phyloP scores from a whole-genome alignment of 192 early-diverging fungal genomes.

The Backusella luteola region DNA sequence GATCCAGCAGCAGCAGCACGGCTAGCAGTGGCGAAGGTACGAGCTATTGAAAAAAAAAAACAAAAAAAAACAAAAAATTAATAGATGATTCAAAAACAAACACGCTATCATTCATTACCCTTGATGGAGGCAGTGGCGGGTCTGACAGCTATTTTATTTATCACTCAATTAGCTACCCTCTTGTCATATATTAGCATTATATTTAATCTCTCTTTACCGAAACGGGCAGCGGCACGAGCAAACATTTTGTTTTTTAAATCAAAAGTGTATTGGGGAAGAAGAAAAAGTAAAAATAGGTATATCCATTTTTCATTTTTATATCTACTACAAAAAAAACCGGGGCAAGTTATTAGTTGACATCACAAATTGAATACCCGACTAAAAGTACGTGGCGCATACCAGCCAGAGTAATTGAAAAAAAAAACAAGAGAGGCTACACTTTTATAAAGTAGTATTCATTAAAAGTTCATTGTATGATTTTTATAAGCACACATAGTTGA shows the following conservation, averaged over 20 bases:
- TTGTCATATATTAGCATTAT: neutral
- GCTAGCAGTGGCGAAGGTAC: conserved; percentile 32
- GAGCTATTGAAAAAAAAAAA: conserved; percentile 12
- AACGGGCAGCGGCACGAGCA: conserved; percentile 14
- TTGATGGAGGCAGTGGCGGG: conserved; percentile 11
- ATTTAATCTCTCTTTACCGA: conserved; percentile 8
- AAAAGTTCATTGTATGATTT: too few species aligned
- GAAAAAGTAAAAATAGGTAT: neutral
- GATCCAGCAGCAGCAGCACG: conserved; percentile 26
- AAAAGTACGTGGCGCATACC: neutral
- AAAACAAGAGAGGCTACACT: too few species aligned
- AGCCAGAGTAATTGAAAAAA: neutral
- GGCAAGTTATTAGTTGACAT: conserved; percentile 6
- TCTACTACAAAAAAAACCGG: neutral
- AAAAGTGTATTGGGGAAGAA: neutral
- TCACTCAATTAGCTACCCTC: neutral
- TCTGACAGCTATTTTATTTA: neutral
- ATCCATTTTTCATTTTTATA: neutral
- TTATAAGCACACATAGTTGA: too few species aligned
- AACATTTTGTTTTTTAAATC: conserved; percentile 5
- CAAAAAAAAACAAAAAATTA: neutral
- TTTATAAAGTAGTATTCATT: too few species aligned
- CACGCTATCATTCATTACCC: neutral
- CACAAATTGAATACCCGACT: neutral
- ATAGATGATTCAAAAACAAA: neutral